Evolutionary conservation across 2,329 filamentous ascomycete species (phyloP), one percentile per base, ranked within the genome.

Genomic region (Parascedosporium putredinis): DNA sequence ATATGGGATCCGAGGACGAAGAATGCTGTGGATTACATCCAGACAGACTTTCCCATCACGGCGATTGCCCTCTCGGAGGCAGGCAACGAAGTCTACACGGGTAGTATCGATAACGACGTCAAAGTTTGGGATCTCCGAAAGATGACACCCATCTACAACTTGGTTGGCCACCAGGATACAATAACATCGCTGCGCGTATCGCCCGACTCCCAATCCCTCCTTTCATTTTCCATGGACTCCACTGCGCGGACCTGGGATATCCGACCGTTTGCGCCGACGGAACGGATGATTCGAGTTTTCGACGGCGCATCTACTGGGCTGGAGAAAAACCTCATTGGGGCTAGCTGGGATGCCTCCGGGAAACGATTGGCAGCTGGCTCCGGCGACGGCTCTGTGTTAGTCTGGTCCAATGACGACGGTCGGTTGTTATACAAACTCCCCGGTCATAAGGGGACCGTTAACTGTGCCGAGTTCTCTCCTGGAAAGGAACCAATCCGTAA

Each of bases 231-330:
- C 6, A 93, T 96, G 74, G 93, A 98, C 65, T 89, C 86, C 18
- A 95, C 91, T 0, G 93, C 90, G 33, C 79, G 87, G 59, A 96
- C 90, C 16, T 98, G 93, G 93, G 91, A 98, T 63, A 86, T 98
- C 48, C 78, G 91, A 57, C 91, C 93, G 0, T 98, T 97, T 67
- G 91, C 93, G 5, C 88, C 93, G 0, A 81, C 84, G 1, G 86
- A 96, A 63, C 77, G 93, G 55, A 83, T 88, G 53, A 80, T 97
- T 52, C 80, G 81, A 60, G 95, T 88, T 0, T 95, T 93, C 63
- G 91, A 97, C 58, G 93, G 93, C n/a, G 91, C 91, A 1, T 84
- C 86, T 9, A 75, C 81, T 31, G 90, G 90, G 0, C 67, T 95
- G 48, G 93, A 98, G 67, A 93, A 93, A 74, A 97, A 97, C 59